These are phyloP conservation scores for Ascocoryne sarcoides DNA, from an alignment of 2,329 filamentous ascomycete genomes.

Conservation along the genomic window DNA sequence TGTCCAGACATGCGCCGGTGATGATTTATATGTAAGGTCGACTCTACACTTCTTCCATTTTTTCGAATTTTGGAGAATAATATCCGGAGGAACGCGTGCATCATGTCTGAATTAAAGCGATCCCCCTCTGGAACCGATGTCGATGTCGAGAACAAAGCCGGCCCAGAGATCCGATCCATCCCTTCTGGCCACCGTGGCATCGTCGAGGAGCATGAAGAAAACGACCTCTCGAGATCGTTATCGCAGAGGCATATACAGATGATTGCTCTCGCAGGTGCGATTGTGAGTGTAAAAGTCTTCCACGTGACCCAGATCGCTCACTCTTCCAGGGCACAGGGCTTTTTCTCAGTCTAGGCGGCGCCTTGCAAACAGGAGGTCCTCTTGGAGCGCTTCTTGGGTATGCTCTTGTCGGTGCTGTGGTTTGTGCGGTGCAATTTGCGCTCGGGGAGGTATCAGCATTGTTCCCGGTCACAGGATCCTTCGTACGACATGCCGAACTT, in stretches of 20 bases:
- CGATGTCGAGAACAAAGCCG: too few relatives aligned
- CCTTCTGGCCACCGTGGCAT: too few relatives aligned
- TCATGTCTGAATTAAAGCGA: too few relatives aligned
- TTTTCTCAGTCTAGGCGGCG: conserved; percentile 41
- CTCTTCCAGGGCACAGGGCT: conserved; percentile 39
- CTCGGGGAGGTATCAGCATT: conserved; percentile 29
- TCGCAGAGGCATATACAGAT: conserved; percentile 35
- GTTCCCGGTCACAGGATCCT: conserved; percentile 29
- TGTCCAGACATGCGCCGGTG: too few relatives aligned
- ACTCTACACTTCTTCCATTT: too few relatives aligned
- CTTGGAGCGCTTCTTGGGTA: conserved; percentile 34
- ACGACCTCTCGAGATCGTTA: conserved; percentile 33
- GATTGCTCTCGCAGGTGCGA: conserved; percentile 35
- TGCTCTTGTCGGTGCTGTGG: conserved; percentile 29
- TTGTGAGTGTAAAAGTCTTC: conserved; percentile 27
- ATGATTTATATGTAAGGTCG: too few relatives aligned
- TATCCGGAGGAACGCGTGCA: too few relatives aligned
- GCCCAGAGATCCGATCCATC: too few relatives aligned
- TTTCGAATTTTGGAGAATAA: too few relatives aligned
- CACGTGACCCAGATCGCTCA: conserved; percentile 4
- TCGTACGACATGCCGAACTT: conserved; percentile 28
- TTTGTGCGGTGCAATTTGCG: conserved; percentile 37
- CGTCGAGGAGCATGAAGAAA: conserved; percentile 38
- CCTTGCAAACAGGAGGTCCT: conserved; percentile 40
- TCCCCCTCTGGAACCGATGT: too few relatives aligned